Conservation (phyloP, 371 early-diverging fungal species). For the Phascolomyces articulosus region DNA sequence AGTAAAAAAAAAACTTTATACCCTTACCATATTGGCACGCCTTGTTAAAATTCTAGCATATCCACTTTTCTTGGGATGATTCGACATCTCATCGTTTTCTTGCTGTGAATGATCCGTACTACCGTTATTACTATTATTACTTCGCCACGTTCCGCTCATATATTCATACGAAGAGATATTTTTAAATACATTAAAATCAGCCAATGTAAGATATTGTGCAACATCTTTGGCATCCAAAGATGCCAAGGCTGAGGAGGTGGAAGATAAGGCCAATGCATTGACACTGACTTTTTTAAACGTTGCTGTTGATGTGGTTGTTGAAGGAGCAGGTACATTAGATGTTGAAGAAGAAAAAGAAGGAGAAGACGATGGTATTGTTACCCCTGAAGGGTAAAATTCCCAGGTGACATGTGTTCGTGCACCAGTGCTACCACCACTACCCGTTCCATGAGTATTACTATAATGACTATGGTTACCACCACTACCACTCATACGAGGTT, state of each 20-base stretch:
- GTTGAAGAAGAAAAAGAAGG: background rate
- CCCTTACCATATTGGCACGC: constrained; percentile 25
- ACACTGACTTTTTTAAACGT: constrained; percentile 3
- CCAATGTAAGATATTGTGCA: constrained; percentile 46
- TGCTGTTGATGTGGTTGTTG: no score
- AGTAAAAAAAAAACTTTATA: background rate
- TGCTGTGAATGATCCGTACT: background rate
- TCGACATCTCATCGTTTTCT: background rate
- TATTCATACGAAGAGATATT: constrained; percentile 31
- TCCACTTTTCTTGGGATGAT: background rate
- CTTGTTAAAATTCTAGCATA: constrained; percentile 16
- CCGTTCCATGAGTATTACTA: no score
- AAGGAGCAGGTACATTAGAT: background rate
- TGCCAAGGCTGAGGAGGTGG: constrained; percentile 2
- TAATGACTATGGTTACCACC: no score
- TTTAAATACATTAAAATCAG: constrained; percentile 42
- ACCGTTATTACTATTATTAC: background rate
- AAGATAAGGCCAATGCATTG: constrained; percentile 1
- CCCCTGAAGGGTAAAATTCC: background rate
- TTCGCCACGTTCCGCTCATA: constrained; percentile 10
- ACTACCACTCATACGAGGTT: background rate
- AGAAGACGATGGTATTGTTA: background rate
- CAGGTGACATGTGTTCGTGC: background rate
- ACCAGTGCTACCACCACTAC: background rate
- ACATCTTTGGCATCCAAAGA: constrained; percentile 35